Percentiles rank a stretch among this genome's conserved stretches.
phyloP scores from a whole-genome alignment of 768 basidiomycete genomes.

The Lyophyllum atratum region DNA sequence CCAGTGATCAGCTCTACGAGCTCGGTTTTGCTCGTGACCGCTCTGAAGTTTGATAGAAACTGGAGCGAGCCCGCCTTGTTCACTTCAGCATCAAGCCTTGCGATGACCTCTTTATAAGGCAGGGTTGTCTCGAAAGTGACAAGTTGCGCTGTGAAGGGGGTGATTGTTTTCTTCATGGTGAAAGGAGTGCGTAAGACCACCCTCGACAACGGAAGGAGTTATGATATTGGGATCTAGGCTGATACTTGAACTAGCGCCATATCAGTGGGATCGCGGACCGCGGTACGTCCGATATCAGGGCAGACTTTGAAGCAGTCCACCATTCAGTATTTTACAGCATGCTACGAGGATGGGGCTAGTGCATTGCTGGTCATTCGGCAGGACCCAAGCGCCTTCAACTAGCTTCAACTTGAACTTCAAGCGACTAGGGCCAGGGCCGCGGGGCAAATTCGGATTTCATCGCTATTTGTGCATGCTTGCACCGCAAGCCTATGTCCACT shows the following conservation, averaged over 20 bases:
- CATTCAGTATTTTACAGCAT: too few relatives aligned
- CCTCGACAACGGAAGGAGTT: background rate
- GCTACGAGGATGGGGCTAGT: too few relatives aligned
- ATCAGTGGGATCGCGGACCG: too few relatives aligned
- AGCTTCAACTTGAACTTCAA: too few relatives aligned
- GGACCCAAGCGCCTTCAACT: too few relatives aligned
- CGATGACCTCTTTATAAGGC: conserved; percentile 39
- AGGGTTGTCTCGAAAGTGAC: conserved; percentile 44
- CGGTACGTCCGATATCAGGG: too few relatives aligned
- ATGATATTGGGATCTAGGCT: too few relatives aligned
- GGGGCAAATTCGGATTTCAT: background rate
- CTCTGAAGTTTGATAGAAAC: conserved; percentile 23
- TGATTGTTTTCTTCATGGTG: conserved; percentile 29
- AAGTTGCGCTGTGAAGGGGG: conserved; percentile 38
- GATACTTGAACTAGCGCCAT: too few relatives aligned
- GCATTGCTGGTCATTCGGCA: too few relatives aligned
- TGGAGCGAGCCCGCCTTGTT: conserved; percentile 37
- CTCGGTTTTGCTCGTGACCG: conserved; percentile 35
- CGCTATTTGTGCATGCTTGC: background rate
- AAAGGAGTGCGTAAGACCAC: background rate
- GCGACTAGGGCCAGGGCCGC: too few relatives aligned
- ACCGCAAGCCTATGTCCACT: background rate
- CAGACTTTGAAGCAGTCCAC: too few relatives aligned
- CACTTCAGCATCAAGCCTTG: conserved; percentile 43
- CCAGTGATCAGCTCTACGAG: conserved; percentile 33